Evolutionary conservation across 352 stramenopile species (phyloP), one percentile per base, ranked within the genome.

Genomic region (Phytophthora pluvialis): DNA sequence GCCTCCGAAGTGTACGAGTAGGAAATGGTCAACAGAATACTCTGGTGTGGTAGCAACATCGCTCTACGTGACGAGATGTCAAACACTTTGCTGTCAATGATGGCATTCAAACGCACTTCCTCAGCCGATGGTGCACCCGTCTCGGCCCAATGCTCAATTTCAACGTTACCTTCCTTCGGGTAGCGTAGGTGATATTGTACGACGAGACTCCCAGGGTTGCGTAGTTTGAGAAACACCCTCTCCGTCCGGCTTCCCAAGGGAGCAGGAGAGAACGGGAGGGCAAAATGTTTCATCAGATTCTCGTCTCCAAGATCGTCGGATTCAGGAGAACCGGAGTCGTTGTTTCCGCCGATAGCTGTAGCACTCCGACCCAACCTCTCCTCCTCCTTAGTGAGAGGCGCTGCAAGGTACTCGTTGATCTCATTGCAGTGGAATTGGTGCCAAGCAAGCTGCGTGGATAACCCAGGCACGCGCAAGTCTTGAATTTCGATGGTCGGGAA

Each of bases 131-230:
- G 93, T 25, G 93, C 88, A 16, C 88, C 82, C 4, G 90, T 92
- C 50, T 97, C 92, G 18, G 90, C 92, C 95, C 95, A 98, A 31
- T 93, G 90, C 49, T 98, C 94, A 25, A 98, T 90, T 64, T 98
- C 94, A 9, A 98, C 86, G 33, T 96, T 88, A 9, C 84, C 87
- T 51, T 98, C 92, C 58, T 97, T 98, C 7, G 93, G 93, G 18
- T 97, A 93, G 21, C 90, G 86, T 39, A 98, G 51, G 9, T 76
- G 69, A 57, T 96, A 97, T 11, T 86, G 75, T 7, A 95, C 90
- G 15, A 96, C 73, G 5, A 98, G 79, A 26, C 64, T 83, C 2
- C 91, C 93, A 1, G 87, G 78, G 63, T 98, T 98, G n/a, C 65
- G 69, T 10, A 98, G 69, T 31, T 95, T 86, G 26, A 98, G 28